Percentiles rank a stretch among this genome's conserved stretches.
Evolutionary conservation across 2,329 filamentous ascomycete genomes (phyloP).

Genomic region (Arthrobotrys sinensis): DNA sequence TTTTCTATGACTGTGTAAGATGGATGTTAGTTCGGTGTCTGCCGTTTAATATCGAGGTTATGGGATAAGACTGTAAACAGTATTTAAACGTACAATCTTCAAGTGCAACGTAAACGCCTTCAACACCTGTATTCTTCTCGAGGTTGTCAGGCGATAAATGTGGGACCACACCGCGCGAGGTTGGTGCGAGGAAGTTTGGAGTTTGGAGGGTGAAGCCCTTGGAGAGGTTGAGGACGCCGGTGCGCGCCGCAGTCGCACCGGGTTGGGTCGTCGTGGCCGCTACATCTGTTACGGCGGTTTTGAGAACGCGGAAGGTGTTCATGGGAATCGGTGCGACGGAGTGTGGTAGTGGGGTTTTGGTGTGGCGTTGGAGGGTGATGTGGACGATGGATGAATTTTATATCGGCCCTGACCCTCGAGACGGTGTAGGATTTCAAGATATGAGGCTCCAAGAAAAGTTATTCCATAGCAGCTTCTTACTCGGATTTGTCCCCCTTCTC

Average conservation of each 20-base stretch:
- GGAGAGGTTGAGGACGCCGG: conserved; percentile 52
- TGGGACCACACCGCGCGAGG: conserved; percentile 86
- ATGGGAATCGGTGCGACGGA: conserved; percentile 30
- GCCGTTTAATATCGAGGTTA: too few relatives aligned
- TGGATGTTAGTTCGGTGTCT: conserved; percentile 37
- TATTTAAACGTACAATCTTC: conserved; percentile 86
- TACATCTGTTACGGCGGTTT: conserved; percentile 60
- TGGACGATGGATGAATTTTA: conserved; percentile 12
- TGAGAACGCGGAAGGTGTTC: conserved; percentile 59
- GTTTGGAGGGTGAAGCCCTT: conserved; percentile 78
- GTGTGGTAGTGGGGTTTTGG: conserved; percentile 3
- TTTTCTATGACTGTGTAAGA: conserved; percentile 75
- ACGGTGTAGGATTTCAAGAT: not conserved
- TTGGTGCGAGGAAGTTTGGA: conserved; percentile 83
- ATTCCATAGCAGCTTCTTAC: not conserved
- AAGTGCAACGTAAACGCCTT: conserved; percentile 83
- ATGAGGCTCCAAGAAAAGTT: conserved; percentile 5
- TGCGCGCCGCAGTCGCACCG: conserved; percentile 42
- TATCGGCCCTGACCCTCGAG: not conserved
- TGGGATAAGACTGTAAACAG: not conserved
- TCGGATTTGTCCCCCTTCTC: not conserved
- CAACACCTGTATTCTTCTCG: conserved; percentile 75
- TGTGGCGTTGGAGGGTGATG: conserved; percentile 7
- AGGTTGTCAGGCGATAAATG: conserved; percentile 91
- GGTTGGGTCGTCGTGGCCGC: conserved; percentile 35